Evolutionary conservation across 495 filamentous ascomycete genomes (phyloP).

Genomic region (Sporormia fimetaria): DNA sequence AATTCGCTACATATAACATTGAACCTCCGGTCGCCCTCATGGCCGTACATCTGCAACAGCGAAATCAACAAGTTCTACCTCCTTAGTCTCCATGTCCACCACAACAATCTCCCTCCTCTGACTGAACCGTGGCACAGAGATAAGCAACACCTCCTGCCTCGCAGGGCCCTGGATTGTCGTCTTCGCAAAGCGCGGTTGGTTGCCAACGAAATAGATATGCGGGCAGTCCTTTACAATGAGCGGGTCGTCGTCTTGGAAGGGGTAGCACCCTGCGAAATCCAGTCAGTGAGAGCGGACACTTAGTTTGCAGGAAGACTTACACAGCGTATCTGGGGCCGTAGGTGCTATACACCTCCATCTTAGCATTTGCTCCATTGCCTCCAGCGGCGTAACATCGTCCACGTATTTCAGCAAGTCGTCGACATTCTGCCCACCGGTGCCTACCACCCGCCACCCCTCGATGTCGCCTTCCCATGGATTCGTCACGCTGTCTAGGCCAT

Average conservation of each 20-base stretch:
- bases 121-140: conserved; percentile 70
- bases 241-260: conserved; percentile 82
- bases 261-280: conserved; percentile 81
- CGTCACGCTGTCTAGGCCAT: conserved; percentile 82
- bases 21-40: neutral
- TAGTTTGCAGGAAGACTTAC: conserved; percentile 42
- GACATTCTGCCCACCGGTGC: conserved; percentile 79
- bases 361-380: conserved; percentile 84
- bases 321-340: conserved; percentile 91
- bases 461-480: conserved; percentile 89
- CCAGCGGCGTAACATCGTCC: conserved; percentile 57
- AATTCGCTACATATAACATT: neutral
- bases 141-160: conserved; percentile 57
- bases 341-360: conserved; percentile 87
- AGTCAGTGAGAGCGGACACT: neutral
- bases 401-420: conserved; percentile 92
- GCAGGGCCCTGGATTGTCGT: conserved; percentile 53
- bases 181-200: conserved; percentile 73
- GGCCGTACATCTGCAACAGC: conserved; percentile 25
- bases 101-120: conserved; percentile 74
- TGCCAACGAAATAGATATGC: conserved; percentile 83
- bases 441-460: conserved; percentile 75
- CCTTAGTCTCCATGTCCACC: conserved; percentile 75
- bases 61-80: conserved; percentile 60
- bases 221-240: conserved; percentile 77